These are phyloP conservation scores for Codiaeum variegatum DNA, from an alignment of 441 rosid species.

Conservation along the genomic window DNA sequence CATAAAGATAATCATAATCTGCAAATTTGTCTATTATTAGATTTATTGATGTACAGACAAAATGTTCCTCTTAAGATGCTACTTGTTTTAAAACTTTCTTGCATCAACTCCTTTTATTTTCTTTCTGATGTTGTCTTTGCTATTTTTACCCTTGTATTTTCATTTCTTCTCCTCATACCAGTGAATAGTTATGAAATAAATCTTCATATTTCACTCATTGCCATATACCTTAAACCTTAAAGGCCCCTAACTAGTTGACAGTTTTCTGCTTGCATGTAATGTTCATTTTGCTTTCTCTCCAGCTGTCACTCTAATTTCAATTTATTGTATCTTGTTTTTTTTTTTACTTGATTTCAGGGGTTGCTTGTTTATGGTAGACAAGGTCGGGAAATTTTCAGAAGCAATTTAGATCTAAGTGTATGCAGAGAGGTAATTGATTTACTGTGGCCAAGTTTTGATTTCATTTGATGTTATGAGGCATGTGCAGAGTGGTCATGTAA, in stretches of 20 bases:
- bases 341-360: constrained; percentile 53
- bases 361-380: constrained; percentile 87
- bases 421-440: constrained; percentile 71
- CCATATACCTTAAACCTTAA: not conserved
- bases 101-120: not conserved
- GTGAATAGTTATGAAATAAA: not conserved
- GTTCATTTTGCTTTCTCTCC: not conserved
- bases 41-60: not conserved
- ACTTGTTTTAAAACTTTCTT: not conserved
- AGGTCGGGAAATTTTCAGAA: constrained; percentile 73
- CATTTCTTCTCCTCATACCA: not conserved
- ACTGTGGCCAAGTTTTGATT: not conserved
- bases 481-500: not conserved
- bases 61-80: not conserved
- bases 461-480: not conserved
- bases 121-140: not conserved
- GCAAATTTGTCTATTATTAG: not conserved
- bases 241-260: not conserved
- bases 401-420: constrained; percentile 65
- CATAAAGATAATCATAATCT: not conserved
- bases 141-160: not conserved
- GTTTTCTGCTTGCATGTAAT: not conserved
- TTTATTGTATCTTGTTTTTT: constrained; percentile 20
- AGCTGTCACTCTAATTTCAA: not conserved
- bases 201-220: not conserved